Conservation (phyloP, 2,329 filamentous ascomycete genomes). For the Decorospora gaudefroyi region DNA sequence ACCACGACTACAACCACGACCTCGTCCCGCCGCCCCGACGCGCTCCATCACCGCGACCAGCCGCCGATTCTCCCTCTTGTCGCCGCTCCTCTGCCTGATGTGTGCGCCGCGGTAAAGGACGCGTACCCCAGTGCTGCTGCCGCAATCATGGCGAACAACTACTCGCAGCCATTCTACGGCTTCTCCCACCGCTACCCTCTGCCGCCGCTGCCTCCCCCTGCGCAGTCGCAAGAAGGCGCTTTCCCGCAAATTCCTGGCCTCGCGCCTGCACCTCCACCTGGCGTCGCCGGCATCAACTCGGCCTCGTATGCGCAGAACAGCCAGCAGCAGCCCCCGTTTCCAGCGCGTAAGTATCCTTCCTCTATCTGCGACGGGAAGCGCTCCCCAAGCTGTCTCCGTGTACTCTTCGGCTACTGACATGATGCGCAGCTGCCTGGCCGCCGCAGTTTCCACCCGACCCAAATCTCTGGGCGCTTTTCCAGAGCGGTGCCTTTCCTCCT, state of each 20-base stretch:
- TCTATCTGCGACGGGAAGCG: no score
- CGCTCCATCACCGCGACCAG: conserved; percentile 8
- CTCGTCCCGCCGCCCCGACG: conserved; percentile 2
- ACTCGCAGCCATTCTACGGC: conserved; percentile 33
- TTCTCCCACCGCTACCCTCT: conserved; percentile 30
- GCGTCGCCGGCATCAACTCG: conserved; percentile 35
- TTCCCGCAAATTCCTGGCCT: conserved; percentile 20
- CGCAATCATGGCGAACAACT: conserved; percentile 42
- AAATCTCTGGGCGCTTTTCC: conserved; percentile 40
- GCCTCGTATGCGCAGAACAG: conserved; percentile 31
- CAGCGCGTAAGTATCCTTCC: conserved; percentile 15
- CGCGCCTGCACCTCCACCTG: conserved; percentile 15
- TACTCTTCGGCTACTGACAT: conserved; percentile 5
- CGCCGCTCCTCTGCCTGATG: conserved; percentile 1
- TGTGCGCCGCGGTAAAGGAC: conserved; percentile 17
- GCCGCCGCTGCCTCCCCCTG: conserved; percentile 12
- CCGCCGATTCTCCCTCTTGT: no score
- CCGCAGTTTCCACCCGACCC: conserved; percentile 35
- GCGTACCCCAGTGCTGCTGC: conserved; percentile 12
- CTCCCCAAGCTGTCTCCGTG: no score
- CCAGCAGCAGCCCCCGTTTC: conserved; percentile 31
- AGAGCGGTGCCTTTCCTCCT: conserved; percentile 30
- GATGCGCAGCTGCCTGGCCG: conserved; percentile 26
- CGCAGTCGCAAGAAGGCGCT: conserved; percentile 13
- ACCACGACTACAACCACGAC: no score